phyloP scores from a whole-genome alignment of 192 early-diverging fungal species.

The Linnemannia hyalina region DNA sequence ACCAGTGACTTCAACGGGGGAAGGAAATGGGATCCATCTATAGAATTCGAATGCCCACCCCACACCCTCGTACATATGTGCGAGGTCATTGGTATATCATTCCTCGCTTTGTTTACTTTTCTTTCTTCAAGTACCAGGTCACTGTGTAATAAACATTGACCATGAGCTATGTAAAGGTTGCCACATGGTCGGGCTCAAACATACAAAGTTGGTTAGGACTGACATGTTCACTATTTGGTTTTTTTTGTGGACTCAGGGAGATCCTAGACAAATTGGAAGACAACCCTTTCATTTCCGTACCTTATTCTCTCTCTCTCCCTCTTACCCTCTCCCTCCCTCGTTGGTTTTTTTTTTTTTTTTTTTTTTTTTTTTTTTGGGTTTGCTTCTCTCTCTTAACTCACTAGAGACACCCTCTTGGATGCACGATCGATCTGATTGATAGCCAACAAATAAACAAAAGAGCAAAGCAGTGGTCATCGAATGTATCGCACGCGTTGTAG shows the following conservation, averaged over 20 bases:
- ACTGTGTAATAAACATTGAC: background rate
- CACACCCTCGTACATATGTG: background rate
- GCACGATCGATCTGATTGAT: background rate
- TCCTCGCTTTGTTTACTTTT: background rate
- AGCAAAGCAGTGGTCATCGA: background rate
- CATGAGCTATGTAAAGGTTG: background rate
- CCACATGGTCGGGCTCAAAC: background rate
- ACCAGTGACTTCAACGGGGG: background rate
- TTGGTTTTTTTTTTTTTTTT: too few species aligned
- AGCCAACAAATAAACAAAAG: background rate
- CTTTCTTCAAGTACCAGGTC: background rate
- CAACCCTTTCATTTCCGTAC: background rate
- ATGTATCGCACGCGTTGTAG: background rate
- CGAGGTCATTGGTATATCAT: background rate
- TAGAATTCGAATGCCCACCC: background rate
- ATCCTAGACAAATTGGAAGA: background rate
- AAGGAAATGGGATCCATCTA: background rate
- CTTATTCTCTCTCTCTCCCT: background rate
- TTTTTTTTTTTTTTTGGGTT: too few species aligned
- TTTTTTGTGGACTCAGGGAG: background rate
- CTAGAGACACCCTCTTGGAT: background rate
- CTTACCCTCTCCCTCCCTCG: background rate
- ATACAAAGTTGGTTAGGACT: background rate
- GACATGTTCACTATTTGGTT: background rate
- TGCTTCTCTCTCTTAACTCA: background rate